phyloP scores from a whole-genome alignment of 208 protist genomes.

The Wallacemonas rigidus region DNA sequence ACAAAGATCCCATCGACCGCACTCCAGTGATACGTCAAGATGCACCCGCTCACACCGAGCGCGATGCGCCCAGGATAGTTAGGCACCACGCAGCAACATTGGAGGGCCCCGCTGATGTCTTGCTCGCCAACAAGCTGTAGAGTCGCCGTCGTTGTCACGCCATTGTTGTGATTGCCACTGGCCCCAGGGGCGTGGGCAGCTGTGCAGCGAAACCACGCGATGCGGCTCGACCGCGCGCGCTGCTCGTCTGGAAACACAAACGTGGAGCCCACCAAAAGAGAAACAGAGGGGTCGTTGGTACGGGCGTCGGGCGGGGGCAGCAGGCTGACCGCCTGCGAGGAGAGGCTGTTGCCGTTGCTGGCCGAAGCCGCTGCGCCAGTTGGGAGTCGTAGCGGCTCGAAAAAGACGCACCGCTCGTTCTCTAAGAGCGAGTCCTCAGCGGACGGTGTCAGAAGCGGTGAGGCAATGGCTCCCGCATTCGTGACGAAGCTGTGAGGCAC shows the following conservation, averaged over 20 bases:
- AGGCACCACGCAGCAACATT: slow-evolving; percentile 80
- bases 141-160: slow-evolving; percentile 6
- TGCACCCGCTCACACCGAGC: slow-evolving; percentile 76
- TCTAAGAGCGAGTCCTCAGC: slow-evolving; percentile 50
- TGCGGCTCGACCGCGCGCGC: slow-evolving; percentile 53
- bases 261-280: slow-evolving; percentile 63
- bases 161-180: slow-evolving; percentile 11
- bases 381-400: slow-evolving; percentile 37
- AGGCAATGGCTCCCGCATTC: slow-evolving; percentile 21
- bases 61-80: slow-evolving; percentile 68
- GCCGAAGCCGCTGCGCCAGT: slow-evolving; percentile 1
- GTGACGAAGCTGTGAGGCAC: slow-evolving; percentile 36
- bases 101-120: slow-evolving; percentile 71
- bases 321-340: background rate
- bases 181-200: background rate
- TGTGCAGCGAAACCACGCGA: slow-evolving; percentile 47
- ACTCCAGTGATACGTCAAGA: slow-evolving; percentile 71
- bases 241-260: slow-evolving; percentile 84
- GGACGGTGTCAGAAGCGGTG: background rate
- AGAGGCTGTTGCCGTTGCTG: slow-evolving; percentile 15
- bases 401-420: slow-evolving; percentile 84
- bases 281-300: slow-evolving; percentile 29
- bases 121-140: slow-evolving; percentile 42
- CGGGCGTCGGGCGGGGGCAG: background rate
- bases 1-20: slow-evolving; percentile 65